phyloP scores from a whole-genome alignment of 2,329 filamentous ascomycete genomes.

The Eutypa lata region DNA sequence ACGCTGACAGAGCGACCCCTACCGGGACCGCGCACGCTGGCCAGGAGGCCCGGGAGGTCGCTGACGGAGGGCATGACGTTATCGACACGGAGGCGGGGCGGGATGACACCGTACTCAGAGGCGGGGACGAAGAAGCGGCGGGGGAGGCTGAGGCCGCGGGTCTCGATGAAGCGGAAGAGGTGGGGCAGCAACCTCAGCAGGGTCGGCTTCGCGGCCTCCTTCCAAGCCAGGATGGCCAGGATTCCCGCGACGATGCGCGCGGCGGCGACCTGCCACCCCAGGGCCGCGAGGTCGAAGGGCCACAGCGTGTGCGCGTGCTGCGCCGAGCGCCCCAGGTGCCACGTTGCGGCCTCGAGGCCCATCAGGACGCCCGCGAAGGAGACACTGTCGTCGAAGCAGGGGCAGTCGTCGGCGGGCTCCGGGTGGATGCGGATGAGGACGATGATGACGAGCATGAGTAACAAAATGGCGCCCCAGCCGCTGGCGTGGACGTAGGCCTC shows the following conservation, averaged over 20 bases:
- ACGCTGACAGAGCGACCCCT: constrained; percentile 81
- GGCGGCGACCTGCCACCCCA: constrained; percentile 64
- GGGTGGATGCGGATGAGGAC: constrained; percentile 84
- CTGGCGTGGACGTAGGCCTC: constrained; percentile 69
- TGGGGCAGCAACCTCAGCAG: constrained; percentile 77
- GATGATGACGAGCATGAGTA: constrained; percentile 65
- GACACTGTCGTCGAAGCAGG: constrained; percentile 94
- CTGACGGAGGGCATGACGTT: constrained; percentile 89
- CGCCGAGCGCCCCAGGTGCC: constrained; percentile 68
- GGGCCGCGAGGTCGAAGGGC: constrained; percentile 61
- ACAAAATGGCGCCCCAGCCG: constrained; percentile 60
- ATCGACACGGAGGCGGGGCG: constrained; percentile 65
- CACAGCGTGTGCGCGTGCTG: constrained; percentile 34
- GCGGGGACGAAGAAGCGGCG: constrained; percentile 89
- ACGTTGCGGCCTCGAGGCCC: constrained; percentile 76
- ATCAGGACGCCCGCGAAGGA: constrained; percentile 89
- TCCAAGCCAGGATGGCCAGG: constrained; percentile 81
- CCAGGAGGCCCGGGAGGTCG: constrained; percentile 78
- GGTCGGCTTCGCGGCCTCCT: constrained; percentile 82
- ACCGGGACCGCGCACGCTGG: constrained; percentile 74
- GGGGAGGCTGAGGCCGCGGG: constrained; percentile 74
- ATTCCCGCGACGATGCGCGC: constrained; percentile 76
- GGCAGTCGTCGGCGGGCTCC: constrained; percentile 93
- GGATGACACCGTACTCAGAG: constrained; percentile 85
- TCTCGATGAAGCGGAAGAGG: constrained; percentile 81